Evolutionary conservation across 2,329 filamentous ascomycete genomes (phyloP).

Genomic region (Claviceps arundinis): DNA sequence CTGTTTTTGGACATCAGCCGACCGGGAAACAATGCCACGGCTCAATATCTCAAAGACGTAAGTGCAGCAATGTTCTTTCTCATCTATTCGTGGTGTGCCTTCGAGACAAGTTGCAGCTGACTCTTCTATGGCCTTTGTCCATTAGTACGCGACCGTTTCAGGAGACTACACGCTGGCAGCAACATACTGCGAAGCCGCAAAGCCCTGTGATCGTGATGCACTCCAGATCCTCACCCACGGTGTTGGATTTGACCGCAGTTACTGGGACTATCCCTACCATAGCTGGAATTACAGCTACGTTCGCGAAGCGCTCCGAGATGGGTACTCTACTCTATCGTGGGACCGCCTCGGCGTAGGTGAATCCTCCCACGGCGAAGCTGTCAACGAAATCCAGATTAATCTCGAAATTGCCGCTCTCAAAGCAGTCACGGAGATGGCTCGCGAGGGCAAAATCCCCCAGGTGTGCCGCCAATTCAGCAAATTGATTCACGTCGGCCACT

Average conservation of each 20-base stretch:
- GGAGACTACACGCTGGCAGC: constrained; percentile 45
- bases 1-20: constrained; percentile 37
- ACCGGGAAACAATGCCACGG: constrained; percentile 36
- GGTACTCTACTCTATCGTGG: constrained; percentile 46
- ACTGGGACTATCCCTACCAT: constrained; percentile 48
- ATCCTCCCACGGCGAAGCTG: constrained; percentile 43
- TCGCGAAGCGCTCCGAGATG: constrained; percentile 37
- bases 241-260: constrained; percentile 31
- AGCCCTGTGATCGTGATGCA: constrained; percentile 20
- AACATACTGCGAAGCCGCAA: constrained; percentile 46
- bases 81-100: no score
- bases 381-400: constrained; percentile 44
- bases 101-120: not conserved
- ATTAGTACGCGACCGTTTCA: constrained; percentile 32
- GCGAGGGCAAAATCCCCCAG: constrained; percentile 28
- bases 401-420: constrained; percentile 46
- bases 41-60: constrained; percentile 29
- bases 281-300: constrained; percentile 51
- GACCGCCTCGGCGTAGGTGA: constrained; percentile 49
- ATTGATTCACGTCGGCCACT: constrained; percentile 49
- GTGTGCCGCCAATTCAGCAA: constrained; percentile 25
- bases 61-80: not conserved
- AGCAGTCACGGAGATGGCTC: constrained; percentile 36
- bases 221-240: constrained; percentile 30
- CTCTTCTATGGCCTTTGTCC: not conserved